Percentiles rank a stretch among this genome's conserved stretches.
These are phyloP conservation scores for Tuber microsphaerosporum DNA, from an alignment of 495 filamentous ascomycete species.

Conservation along the genomic window DNA sequence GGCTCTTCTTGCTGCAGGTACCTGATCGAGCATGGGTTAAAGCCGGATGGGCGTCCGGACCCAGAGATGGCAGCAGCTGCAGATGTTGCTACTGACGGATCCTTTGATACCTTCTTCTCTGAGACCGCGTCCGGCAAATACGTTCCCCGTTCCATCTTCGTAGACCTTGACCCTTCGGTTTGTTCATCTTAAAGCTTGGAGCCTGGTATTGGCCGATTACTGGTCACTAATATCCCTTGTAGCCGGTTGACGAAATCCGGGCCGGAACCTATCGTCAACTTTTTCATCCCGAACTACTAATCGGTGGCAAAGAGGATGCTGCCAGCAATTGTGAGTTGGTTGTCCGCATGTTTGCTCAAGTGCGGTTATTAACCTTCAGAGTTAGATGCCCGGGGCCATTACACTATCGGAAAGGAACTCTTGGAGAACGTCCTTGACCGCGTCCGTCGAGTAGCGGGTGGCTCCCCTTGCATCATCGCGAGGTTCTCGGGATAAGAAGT, in stretches of 20 bases:
- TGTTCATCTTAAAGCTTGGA: constrained; percentile 22
- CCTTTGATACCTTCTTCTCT: constrained; percentile 86
- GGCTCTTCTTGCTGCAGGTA: constrained; percentile 52
- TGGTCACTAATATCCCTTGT: constrained; percentile 27
- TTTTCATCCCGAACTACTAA: constrained; percentile 81
- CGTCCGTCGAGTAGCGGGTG: constrained; percentile 74
- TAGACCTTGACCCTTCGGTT: constrained; percentile 79
- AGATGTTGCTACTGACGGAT: constrained; percentile 58
- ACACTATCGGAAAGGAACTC: constrained; percentile 97
- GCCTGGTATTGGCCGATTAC: not conserved
- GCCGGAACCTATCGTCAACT: constrained; percentile 75
- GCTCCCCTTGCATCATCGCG: constrained; percentile 8
- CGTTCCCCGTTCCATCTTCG: constrained; percentile 81
- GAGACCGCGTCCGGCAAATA: constrained; percentile 82
- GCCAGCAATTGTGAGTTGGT: constrained; percentile 65
- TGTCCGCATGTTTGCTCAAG: not conserved
- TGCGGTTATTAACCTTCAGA: constrained; percentile 10
- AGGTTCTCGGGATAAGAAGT: constrained; percentile 1
- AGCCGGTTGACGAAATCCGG: constrained; percentile 85
- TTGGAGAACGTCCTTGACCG: constrained; percentile 95
- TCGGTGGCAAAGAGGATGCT: constrained; percentile 89
- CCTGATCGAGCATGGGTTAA: constrained; percentile 83
- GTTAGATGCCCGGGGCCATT: constrained; percentile 75
- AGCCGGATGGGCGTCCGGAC: constrained; percentile 63
- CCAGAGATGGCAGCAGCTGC: constrained; percentile 50